These are phyloP conservation scores for Posidonia australis DNA, from an alignment of 106 monocot genomes.

Conservation along the genomic window DNA sequence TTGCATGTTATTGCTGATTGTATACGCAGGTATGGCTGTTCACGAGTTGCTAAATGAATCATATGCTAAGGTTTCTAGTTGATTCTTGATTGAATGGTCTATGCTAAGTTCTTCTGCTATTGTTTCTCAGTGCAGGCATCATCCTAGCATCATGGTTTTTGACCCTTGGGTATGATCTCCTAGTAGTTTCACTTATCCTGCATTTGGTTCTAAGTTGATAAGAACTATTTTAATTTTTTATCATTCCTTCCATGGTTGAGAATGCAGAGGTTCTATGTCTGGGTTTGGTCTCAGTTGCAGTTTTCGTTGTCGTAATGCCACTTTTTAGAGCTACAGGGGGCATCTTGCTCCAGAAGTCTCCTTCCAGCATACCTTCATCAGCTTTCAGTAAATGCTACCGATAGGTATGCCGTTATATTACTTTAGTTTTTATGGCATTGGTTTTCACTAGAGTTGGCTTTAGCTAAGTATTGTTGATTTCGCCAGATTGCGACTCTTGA, in stretches of 20 bases:
- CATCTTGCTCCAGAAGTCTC: constrained; percentile 82
- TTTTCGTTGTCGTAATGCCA: constrained; percentile 74
- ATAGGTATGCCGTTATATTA: constrained; percentile 33
- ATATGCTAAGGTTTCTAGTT: background rate
- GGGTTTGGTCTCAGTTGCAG: constrained; percentile 74
- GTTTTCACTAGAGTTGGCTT: background rate
- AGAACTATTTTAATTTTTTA: background rate
- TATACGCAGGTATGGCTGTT: constrained; percentile 61
- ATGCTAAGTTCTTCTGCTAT: background rate
- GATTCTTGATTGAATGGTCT: background rate
- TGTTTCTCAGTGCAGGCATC: constrained; percentile 84
- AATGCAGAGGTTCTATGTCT: constrained; percentile 92
- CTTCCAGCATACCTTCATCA: constrained; percentile 52
- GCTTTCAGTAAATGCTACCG: constrained; percentile 79
- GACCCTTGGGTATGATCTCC: constrained; percentile 58
- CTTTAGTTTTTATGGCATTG: background rate
- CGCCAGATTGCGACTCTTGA: constrained; percentile 55
- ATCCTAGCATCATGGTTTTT: constrained; percentile 97
- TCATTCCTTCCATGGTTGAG: constrained; percentile 48
- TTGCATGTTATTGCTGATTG: constrained; percentile 97
- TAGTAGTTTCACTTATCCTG: too few relatives aligned
- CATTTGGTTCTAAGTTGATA: background rate
- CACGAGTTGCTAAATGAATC: background rate
- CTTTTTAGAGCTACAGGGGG: constrained; percentile 66
- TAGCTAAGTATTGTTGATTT: constrained; percentile 6